These are phyloP conservation scores for Porogramme epimiltina DNA, from an alignment of 1,284 basidiomycete species.

Conservation along the genomic window DNA sequence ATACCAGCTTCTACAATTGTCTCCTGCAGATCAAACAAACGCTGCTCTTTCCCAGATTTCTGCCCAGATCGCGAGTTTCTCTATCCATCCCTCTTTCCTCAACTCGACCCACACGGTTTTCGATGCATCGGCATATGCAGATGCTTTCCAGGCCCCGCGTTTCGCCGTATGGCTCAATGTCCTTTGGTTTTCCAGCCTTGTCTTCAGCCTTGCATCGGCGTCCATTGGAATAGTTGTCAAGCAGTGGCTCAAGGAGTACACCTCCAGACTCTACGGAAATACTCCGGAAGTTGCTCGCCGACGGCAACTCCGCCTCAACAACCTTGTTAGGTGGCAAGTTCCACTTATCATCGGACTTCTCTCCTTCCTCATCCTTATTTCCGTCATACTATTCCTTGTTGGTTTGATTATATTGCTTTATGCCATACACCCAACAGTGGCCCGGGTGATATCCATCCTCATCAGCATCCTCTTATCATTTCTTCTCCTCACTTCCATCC, in stretches of 20 bases:
- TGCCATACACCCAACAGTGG: constrained; percentile 5
- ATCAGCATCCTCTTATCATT: constrained; percentile 1
- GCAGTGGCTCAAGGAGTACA: constrained; percentile 8
- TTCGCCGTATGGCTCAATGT: constrained; percentile 18
- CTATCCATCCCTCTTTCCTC: constrained; percentile 2
- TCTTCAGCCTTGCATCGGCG: constrained; percentile 11
- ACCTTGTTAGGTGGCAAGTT: constrained; percentile 6
- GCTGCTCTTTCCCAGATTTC: constrained; percentile 3
- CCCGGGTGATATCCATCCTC: constrained; percentile 1
- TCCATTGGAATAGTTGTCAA: constrained; percentile 6
- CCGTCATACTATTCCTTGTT: constrained; percentile 9
- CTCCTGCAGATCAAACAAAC: neutral
- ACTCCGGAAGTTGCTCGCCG: constrained; percentile 1
- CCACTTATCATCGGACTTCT: constrained; percentile 4
- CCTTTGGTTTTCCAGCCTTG: constrained; percentile 16
- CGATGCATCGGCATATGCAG: neutral
- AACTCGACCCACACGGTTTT: constrained; percentile 8
- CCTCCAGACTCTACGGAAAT: neutral
- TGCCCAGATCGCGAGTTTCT: constrained; percentile 3
- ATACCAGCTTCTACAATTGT: constrained; percentile 9
- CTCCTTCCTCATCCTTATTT: constrained; percentile 9
- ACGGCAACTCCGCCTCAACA: constrained; percentile 5
- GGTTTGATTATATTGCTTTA: constrained; percentile 11
- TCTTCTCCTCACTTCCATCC: neutral
- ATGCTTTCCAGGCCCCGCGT: neutral